Evolutionary conservation across 169 alveolate species (phyloP), one percentile per base, ranked within the genome.

Genomic region (Plasmodium gonderi): DNA sequence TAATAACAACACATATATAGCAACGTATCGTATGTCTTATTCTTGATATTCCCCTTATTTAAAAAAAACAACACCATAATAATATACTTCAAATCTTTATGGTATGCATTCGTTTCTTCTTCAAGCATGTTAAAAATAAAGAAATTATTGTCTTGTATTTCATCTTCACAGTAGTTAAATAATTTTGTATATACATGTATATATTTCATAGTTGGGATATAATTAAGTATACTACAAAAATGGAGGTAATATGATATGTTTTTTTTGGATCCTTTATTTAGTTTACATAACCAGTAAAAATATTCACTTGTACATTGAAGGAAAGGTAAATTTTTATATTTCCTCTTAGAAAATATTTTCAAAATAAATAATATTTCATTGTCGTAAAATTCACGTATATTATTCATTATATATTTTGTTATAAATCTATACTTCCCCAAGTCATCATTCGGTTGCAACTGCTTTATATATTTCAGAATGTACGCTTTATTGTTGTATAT

Each of bases 251-350:
- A 45, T 0, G 93, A 87, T n/a, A 87, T 87, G 33, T 11, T 87
- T 45, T 38, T 87, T 60, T 76, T 23, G 2, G 76, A 33, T 8
- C 79, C 42, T 76, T 87, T 87, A 54, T 87, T 87, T 67, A 77
- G 26, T 87, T 40, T 75, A 51, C 93, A 87, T 23, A 40, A 31
- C 93, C 93, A 87, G 68, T 87, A 87, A 78, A 74, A 76, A 36
- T 87, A 87, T 60, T 87, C 93, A 54, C 93, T 87, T 17, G 38
- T 40, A 60, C 93, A 76, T 31, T 87, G 93, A 44, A 87, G 38
- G 44, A 87, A 78, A n/a, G 79, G 49, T 54, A 87, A 14, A 78
- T 87, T 74, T 40, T 87, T 87, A 45, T 87, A 87, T 45, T 51
- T 87, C 31, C 69, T 87, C 45, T 54, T 87, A 14, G 79, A n/a